Percentiles rank a stretch among this genome's conserved stretches.
phyloP scores from a whole-genome alignment of 1,284 basidiomycete genomes.

The Cutaneotrichosporon arboriforme region DNA sequence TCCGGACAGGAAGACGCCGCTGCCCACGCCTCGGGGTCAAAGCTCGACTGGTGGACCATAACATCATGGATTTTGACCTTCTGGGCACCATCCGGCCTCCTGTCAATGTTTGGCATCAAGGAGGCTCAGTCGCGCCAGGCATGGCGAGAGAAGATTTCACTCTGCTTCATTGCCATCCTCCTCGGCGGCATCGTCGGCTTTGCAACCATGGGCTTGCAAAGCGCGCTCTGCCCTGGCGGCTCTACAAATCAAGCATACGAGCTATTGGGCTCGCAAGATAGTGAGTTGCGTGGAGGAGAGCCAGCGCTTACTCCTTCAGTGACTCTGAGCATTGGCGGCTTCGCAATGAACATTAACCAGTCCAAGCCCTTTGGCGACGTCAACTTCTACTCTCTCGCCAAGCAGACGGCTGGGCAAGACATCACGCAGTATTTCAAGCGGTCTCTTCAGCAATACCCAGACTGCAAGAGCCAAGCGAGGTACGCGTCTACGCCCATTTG shows the following conservation, averaged over 20 bases:
- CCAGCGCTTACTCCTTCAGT: constrained; percentile 37
- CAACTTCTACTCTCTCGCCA: constrained; percentile 59
- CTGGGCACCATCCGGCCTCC: constrained; percentile 77
- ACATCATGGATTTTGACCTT: constrained; percentile 76
- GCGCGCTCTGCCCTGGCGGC: constrained; percentile 74
- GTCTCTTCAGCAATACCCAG: constrained; percentile 57
- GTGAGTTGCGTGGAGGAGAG: constrained; percentile 27
- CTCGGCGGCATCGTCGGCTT: constrained; percentile 82
- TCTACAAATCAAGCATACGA: constrained; percentile 23
- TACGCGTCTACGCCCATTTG: constrained; percentile 75
- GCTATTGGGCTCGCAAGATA: constrained; percentile 31
- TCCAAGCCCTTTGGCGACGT: constrained; percentile 54
- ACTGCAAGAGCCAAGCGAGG: constrained; percentile 60
- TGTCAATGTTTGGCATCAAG: constrained; percentile 69
- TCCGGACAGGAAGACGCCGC: constrained; percentile 27
- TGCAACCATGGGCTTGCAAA: constrained; percentile 89
- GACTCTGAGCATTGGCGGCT: constrained; percentile 72
- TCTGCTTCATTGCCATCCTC: constrained; percentile 77
- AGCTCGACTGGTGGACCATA: constrained; percentile 65
- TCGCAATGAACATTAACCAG: constrained; percentile 69
- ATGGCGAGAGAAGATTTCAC: constrained; percentile 95
- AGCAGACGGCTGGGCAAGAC: constrained; percentile 68
- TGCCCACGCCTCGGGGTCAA: constrained; percentile 22
- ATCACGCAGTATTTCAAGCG: constrained; percentile 80
- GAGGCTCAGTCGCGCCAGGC: constrained; percentile 76